Percentiles rank a stretch among this genome's conserved stretches.
These are phyloP conservation scores for Candida albicans DNA, from an alignment of 1,139 yeast genomes.

Conservation along the genomic window DNA sequence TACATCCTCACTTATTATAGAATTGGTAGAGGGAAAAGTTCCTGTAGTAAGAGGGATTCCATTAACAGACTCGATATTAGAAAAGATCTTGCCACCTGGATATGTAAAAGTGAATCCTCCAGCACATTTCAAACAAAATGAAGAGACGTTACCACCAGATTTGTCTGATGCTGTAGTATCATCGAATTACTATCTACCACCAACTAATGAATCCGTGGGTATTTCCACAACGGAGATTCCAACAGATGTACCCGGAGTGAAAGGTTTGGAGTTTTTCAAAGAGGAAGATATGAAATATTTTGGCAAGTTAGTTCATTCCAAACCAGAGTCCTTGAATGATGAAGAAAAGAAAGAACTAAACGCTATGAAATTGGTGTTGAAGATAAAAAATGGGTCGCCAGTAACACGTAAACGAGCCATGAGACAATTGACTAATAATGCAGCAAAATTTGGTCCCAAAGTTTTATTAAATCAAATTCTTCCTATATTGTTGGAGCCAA, in stretches of 20 bases:
- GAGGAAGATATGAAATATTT: conserved; percentile 74
- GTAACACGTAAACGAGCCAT: conserved; percentile 67
- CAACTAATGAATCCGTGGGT: conserved; percentile 16
- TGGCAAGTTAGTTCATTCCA: conserved; percentile 52
- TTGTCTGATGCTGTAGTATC: conserved; percentile 24
- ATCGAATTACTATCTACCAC: conserved; percentile 26
- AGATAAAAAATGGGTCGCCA: conserved; percentile 78
- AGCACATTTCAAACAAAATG: conserved; percentile 39
- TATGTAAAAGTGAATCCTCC: conserved; percentile 52
- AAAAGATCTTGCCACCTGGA: conserved; percentile 56
- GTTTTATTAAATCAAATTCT: conserved; percentile 65
- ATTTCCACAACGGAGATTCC: conserved; percentile 26
- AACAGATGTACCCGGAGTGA: conserved; percentile 61
- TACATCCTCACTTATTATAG: conserved; percentile 5
- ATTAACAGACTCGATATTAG: conserved; percentile 50
- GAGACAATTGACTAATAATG: conserved; percentile 64
- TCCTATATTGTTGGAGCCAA: conserved; percentile 72
- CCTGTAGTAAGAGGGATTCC: conserved; percentile 49
- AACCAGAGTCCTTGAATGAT: conserved; percentile 32
- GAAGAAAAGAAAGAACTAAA: conserved; percentile 62
- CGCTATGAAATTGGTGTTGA: conserved; percentile 63
- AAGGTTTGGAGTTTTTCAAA: conserved; percentile 60
- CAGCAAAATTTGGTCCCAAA: conserved; percentile 68
- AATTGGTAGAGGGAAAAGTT: conserved; percentile 20
- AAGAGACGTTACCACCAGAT: conserved; percentile 30